Evolutionary conservation across 2,329 filamentous ascomycete species (phyloP), one percentile per base, ranked within the genome.

Genomic region (Epichloe coenophiala): DNA sequence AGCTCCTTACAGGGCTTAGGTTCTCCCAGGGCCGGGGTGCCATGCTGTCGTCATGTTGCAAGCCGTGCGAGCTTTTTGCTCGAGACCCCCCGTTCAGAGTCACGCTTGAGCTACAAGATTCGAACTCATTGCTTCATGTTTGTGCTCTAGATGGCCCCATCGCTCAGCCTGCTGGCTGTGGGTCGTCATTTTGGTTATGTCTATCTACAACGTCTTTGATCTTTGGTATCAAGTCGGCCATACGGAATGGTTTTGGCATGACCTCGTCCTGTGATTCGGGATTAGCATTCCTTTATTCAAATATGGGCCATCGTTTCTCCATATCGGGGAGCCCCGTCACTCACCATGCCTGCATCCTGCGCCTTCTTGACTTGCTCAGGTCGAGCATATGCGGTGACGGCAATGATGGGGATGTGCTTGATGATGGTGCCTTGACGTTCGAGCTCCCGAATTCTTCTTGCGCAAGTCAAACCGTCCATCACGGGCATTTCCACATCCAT

Each of bases 401-500:
- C 84, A 58, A 88, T 85, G 57, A 87, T 85, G 3, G 84, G 83
- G 12, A 87, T 77, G 59, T 87, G 83, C 44, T 71, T 68, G n/a
- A 73, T 69, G 43, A 86, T 75, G 35, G 72, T 76, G 31, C 80
- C 78, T 47, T 77, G 71, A 45, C 67, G 68, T 61, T 89, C 83
- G 17, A 86, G 69, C 53, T 83, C 74, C 23, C 86, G 75, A 48
- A 91, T 88, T 53, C 71, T 76, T 40, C 75, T 73, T n/a, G 84
- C 80, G 55, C 85, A 88, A 2, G 83, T 83, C 63, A 86, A 77
- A 38, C 86, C 86, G 59, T 90, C 84, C 85, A 89, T 88, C 41
- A 88, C 74, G 1, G 86, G 86, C 86, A 89, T 89, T 60, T 88
- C 84, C 47, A 88, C 72, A 60, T 90, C 86, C 85, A 89, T 88